phyloP scores from a whole-genome alignment of 345 rosid species.

The Citropsis articulata region DNA sequence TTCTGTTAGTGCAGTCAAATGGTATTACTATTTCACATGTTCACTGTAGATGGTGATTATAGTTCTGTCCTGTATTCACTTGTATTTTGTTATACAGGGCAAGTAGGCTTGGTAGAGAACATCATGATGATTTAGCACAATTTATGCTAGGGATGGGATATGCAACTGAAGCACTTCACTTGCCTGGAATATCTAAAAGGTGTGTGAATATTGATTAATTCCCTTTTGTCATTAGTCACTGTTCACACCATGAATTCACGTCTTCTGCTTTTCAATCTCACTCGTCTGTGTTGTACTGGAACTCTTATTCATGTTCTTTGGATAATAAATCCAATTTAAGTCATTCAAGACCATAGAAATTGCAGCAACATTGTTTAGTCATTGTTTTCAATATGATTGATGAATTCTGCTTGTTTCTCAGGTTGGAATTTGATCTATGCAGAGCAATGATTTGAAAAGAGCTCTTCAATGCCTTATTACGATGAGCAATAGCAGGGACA shows the following conservation, averaged over 20 bases:
- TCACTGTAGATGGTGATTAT: neutral
- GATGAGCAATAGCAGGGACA: slow-evolving; percentile 93
- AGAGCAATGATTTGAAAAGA: slow-evolving; percentile 96
- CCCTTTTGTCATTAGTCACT: neutral
- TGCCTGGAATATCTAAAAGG: slow-evolving; percentile 99
- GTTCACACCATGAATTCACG: neutral
- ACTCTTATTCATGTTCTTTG: neutral
- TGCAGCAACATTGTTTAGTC: neutral
- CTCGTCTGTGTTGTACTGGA: neutral
- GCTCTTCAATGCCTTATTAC: slow-evolving; percentile 97
- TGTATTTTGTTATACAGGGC: slow-evolving; percentile 60
- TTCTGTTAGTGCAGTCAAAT: slow-evolving; percentile 97
- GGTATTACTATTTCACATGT: slow-evolving; percentile 42
- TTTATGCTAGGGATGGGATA: slow-evolving; percentile 99
- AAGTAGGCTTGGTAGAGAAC: slow-evolving; percentile 97
- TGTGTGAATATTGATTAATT: slow-evolving; percentile 12
- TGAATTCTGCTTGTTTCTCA: slow-evolving; percentile 23
- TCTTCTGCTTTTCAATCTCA: neutral
- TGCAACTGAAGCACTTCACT: slow-evolving; percentile 98
- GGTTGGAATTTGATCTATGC: slow-evolving; percentile 98
- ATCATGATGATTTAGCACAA: slow-evolving; percentile 97
- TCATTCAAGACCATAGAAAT: neutral
- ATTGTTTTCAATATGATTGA: slow-evolving; percentile 8
- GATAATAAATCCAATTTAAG: neutral
- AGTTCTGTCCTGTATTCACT: slow-evolving; percentile 1